These are phyloP conservation scores for Aphanomyces euteiches DNA, from an alignment of 352 stramenopile genomes.

Conservation along the genomic window DNA sequence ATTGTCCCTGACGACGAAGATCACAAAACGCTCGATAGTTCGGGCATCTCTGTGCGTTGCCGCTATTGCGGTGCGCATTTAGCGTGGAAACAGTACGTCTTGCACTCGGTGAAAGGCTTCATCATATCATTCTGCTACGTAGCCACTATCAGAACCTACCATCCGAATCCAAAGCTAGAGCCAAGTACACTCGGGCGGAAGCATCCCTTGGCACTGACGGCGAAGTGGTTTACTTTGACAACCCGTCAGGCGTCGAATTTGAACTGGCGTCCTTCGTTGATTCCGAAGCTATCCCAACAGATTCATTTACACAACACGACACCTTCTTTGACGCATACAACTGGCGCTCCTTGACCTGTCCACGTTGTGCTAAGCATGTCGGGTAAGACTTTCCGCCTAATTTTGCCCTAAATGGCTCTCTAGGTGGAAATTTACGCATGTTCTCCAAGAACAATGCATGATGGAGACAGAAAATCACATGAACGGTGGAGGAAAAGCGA, in stretches of 20 bases:
- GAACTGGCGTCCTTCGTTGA: conserved; percentile 70
- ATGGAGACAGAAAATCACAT: conserved; percentile 38
- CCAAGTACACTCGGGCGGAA: conserved; percentile 50
- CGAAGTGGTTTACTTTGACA: conserved; percentile 38
- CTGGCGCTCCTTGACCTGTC: conserved; percentile 70
- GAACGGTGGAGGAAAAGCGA: background rate
- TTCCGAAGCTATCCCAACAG: conserved; percentile 50
- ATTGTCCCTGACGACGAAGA: conserved; percentile 18
- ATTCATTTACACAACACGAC: conserved; percentile 64
- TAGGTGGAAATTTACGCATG: conserved; percentile 81
- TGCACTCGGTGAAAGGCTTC: background rate
- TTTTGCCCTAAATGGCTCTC: background rate
- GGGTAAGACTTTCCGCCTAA: conserved; percentile 39
- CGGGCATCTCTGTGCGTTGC: conserved; percentile 57
- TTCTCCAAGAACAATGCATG: conserved; percentile 68
- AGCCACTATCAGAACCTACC: conserved; percentile 71
- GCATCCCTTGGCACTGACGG: conserved; percentile 45
- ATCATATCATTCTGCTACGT: conserved; percentile 18
- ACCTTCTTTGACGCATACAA: conserved; percentile 83
- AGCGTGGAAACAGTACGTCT: conserved; percentile 55
- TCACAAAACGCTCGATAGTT: background rate
- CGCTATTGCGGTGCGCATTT: conserved; percentile 70
- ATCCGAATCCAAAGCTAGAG: conserved; percentile 59
- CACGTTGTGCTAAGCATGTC: conserved; percentile 68
- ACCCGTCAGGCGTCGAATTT: conserved; percentile 49